A percentile compares a stretch with the other conserved stretches of the same genome.
phyloP scores from a whole-genome alignment of 2,329 filamentous ascomycete genomes.

The Stagonosporopsis vannaccii region DNA sequence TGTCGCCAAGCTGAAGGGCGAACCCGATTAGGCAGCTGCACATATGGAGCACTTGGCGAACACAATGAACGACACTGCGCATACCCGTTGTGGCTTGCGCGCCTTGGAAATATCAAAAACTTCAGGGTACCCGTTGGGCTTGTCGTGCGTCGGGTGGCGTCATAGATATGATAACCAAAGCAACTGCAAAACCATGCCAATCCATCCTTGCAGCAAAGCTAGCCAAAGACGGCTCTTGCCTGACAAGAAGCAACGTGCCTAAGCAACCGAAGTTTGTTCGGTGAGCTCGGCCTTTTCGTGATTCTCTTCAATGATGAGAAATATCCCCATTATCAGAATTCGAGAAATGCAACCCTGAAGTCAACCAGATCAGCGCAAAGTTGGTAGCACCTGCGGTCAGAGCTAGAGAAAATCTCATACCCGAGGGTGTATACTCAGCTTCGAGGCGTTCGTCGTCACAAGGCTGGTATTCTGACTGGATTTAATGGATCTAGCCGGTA shows the following conservation, averaged over 20 bases:
- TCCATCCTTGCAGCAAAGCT: neutral
- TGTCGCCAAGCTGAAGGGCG: constrained; percentile 23
- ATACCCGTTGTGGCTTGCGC: constrained; percentile 6
- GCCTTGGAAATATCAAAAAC: constrained; percentile 3
- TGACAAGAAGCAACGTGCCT: neutral
- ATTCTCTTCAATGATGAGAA: too few relatives aligned
- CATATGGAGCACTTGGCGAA: constrained; percentile 16
- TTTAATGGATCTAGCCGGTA: too few relatives aligned
- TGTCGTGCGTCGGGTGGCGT: neutral
- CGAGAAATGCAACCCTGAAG: neutral
- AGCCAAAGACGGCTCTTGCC: neutral
- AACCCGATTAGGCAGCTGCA: constrained; percentile 30
- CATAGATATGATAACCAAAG: neutral
- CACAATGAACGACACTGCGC: constrained; percentile 3
- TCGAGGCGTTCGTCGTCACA: neutral
- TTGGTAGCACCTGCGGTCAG: neutral
- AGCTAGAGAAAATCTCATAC: neutral
- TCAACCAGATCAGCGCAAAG: neutral
- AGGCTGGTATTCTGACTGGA: neutral
- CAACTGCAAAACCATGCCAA: neutral
- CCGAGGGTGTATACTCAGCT: neutral
- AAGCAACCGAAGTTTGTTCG: too few relatives aligned
- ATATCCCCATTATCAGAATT: too few relatives aligned
- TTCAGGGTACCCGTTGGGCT: neutral
- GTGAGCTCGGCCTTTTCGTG: too few relatives aligned